These are phyloP conservation scores for Kregervanrija fluxuum DNA, from an alignment of 805 yeast genomes.

Conservation along the genomic window DNA sequence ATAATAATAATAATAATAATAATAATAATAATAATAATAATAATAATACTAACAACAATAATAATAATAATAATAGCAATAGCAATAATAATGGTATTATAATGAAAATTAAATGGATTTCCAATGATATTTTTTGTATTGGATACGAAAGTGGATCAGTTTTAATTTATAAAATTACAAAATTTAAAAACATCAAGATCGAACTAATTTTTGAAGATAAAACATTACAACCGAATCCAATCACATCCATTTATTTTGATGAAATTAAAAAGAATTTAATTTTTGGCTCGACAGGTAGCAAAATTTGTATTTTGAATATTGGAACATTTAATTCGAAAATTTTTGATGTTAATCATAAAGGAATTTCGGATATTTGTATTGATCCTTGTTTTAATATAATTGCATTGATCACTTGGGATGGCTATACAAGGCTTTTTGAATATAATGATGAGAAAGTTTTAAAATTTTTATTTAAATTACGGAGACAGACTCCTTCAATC, in stretches of 20 bases:
- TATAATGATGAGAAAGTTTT: constrained; percentile 11
- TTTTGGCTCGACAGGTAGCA: constrained; percentile 44
- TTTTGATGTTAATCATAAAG: constrained; percentile 29
- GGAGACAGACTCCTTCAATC: constrained; percentile 21
- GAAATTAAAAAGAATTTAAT: constrained; percentile 21
- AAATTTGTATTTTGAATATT: constrained; percentile 4
- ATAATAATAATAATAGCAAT: background rate
- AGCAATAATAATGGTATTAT: constrained; percentile 46
- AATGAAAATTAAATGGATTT: constrained; percentile 46
- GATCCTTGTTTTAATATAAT: constrained; percentile 20
- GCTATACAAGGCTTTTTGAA: constrained; percentile 29
- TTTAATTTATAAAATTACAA: constrained; percentile 22
- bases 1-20: constrained; percentile 1
- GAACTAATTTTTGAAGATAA: constrained; percentile 17
- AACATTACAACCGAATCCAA: constrained; percentile 48
- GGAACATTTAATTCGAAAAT: background rate
- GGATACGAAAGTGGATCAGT: constrained; percentile 77
- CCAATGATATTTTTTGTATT: constrained; percentile 29
- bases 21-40: constrained; percentile 6
- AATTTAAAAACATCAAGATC: constrained; percentile 9
- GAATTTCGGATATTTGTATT: constrained; percentile 26
- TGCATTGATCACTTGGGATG: constrained; percentile 48
- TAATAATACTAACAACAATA: constrained; percentile 6
- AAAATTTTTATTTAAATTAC: constrained; percentile 20
- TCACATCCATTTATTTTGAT: constrained; percentile 36